Conservation (phyloP, 2,329 filamentous ascomycete species). For the Fusarium compactum region DNA sequence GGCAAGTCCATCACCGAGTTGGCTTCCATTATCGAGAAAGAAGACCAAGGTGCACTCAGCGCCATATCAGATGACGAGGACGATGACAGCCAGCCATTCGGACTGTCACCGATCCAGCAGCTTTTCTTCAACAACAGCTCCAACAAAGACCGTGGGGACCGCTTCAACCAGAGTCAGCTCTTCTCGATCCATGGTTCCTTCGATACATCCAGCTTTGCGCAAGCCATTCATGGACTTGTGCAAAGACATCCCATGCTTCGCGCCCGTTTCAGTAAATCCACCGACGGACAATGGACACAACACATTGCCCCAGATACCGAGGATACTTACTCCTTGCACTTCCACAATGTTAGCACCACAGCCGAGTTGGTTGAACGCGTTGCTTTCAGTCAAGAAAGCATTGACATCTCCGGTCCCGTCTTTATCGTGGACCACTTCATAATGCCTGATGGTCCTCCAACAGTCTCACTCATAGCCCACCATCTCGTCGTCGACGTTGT, state of each 20-base stretch:
- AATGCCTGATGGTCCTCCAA: conserved; percentile 26
- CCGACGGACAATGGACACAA: conserved; percentile 36
- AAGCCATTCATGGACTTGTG: conserved; percentile 46
- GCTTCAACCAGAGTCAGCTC: conserved; percentile 61
- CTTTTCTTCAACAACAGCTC: conserved; percentile 54
- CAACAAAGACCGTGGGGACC: conserved; percentile 46
- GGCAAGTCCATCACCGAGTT: conserved; percentile 48
- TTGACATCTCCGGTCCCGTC: conserved; percentile 7
- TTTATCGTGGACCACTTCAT: conserved; percentile 24
- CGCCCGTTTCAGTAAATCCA: conserved; percentile 46
- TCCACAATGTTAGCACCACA: conserved; percentile 23
- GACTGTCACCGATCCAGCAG: conserved; percentile 59
- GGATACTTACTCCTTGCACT: conserved; percentile 37
- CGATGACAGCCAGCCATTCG: conserved; percentile 44
- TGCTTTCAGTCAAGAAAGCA: not conserved
- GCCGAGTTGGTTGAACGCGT: conserved; percentile 9
- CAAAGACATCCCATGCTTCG: conserved; percentile 54
- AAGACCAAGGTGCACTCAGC: not conserved
- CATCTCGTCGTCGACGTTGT: conserved; percentile 59
- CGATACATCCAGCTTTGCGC: conserved; percentile 13
- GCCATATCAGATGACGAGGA: conserved; percentile 2
- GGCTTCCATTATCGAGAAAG: conserved; percentile 4
- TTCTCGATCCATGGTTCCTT: conserved; percentile 48
- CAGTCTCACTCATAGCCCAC: conserved; percentile 51
- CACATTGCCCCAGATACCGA: conserved; percentile 38